Percentiles rank a stretch among this genome's conserved stretches.
These are phyloP conservation scores for Talaromyces adpressus DNA, from an alignment of 495 filamentous ascomycete genomes.

Conservation along the genomic window DNA sequence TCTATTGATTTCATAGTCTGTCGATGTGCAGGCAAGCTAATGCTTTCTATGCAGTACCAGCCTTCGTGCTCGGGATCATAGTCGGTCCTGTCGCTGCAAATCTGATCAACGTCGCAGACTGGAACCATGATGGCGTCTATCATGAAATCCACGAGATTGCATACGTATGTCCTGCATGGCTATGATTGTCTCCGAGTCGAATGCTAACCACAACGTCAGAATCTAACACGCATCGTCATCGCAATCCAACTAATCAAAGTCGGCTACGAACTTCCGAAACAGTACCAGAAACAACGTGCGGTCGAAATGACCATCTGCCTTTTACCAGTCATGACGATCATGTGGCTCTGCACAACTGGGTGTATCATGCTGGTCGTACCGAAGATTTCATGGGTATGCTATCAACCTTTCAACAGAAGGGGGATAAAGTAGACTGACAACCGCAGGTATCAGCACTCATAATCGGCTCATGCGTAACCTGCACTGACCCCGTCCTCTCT, in stretches of 20 bases:
- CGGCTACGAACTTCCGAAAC: constrained; percentile 26
- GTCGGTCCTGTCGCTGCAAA: constrained; percentile 44
- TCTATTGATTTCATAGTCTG: background rate
- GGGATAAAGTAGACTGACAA: too few relatives aligned
- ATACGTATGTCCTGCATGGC: constrained; percentile 21
- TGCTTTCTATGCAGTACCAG: constrained; percentile 35
- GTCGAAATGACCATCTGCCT: constrained; percentile 30
- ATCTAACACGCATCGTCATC: constrained; percentile 44
- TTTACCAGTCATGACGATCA: constrained; percentile 30
- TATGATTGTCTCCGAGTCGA: background rate
- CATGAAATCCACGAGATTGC: constrained; percentile 35
- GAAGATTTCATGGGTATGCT: constrained; percentile 23
- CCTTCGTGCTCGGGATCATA: constrained; percentile 38
- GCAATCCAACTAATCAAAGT: constrained; percentile 44
- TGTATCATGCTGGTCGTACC: constrained; percentile 32
- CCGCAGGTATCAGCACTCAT: constrained; percentile 46
- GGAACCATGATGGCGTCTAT: constrained; percentile 29
- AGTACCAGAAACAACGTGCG: constrained; percentile 21
- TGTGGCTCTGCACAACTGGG: constrained; percentile 28
- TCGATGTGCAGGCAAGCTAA: background rate
- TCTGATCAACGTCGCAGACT: constrained; percentile 37
- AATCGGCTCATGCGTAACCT: constrained; percentile 55
- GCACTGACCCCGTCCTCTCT: constrained; percentile 54
- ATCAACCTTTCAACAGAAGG: too few relatives aligned
- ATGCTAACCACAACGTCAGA: constrained; percentile 12